Evolutionary conservation across 2,329 filamentous ascomycete genomes (phyloP).

Genomic region (Exophiala viscosa): DNA sequence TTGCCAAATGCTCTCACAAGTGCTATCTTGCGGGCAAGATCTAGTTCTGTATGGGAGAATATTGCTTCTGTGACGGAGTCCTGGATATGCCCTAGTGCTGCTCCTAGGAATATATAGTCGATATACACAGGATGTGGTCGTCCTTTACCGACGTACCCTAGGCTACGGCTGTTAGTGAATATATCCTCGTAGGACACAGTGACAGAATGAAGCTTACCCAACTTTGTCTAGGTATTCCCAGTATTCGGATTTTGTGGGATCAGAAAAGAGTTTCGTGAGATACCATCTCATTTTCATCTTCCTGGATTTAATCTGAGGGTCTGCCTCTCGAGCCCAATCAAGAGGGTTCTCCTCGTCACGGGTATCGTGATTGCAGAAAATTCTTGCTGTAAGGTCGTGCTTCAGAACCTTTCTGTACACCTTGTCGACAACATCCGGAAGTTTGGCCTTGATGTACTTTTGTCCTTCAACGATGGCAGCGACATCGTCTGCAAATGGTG

Average conservation of each 20-base stretch:
- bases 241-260: constrained; percentile 71
- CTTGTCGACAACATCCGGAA: constrained; percentile 78
- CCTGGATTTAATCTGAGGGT: constrained; percentile 69
- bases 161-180: constrained; percentile 38
- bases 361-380: constrained; percentile 61
- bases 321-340: constrained; percentile 61
- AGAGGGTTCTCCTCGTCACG: constrained; percentile 67
- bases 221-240: constrained; percentile 85
- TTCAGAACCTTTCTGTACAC: constrained; percentile 77
- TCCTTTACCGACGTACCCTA: constrained; percentile 78
- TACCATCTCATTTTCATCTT: constrained; percentile 78
- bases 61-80: constrained; percentile 75
- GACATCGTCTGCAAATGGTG: constrained; percentile 57
- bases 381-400: constrained; percentile 77
- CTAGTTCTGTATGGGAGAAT: constrained; percentile 65
- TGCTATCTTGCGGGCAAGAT: constrained; percentile 65
- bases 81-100: constrained; percentile 69
- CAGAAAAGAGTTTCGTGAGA: constrained; percentile 68
- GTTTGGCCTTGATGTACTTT: constrained; percentile 77
- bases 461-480: constrained; percentile 65
- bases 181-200: background rate
- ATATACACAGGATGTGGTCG: constrained; percentile 66
- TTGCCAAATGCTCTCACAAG: constrained; percentile 74
- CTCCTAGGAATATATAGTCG: constrained; percentile 76
- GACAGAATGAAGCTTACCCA: constrained; percentile 50